A percentile compares a stretch with the other conserved stretches of the same genome.
phyloP scores from a whole-genome alignment of 352 stramenopile species.

The Pseudoperonospora humuli region DNA sequence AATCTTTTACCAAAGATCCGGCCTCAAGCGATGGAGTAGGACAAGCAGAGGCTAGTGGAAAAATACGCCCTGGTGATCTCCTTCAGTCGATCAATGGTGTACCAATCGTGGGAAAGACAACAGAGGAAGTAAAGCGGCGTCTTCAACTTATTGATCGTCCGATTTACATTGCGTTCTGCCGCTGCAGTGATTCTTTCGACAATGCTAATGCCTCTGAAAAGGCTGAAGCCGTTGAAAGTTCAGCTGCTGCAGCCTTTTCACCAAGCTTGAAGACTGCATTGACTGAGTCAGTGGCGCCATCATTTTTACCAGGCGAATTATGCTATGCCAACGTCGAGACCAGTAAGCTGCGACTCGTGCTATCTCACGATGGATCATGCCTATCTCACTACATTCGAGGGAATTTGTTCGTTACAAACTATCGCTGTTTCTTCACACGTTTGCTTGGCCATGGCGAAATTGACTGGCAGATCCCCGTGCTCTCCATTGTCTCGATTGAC shows the following conservation, averaged over 20 bases:
- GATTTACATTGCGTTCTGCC: constrained; percentile 65
- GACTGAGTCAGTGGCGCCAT: constrained; percentile 13
- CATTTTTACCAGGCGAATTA: constrained; percentile 61
- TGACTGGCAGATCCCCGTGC: constrained; percentile 69
- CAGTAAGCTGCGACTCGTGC: constrained; percentile 50
- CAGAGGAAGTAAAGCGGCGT: constrained; percentile 72
- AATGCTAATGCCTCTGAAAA: background rate
- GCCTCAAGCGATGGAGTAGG: constrained; percentile 24
- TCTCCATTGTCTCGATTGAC: constrained; percentile 68
- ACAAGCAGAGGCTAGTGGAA: constrained; percentile 54
- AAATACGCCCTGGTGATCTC: constrained; percentile 54
- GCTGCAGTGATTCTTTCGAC: constrained; percentile 16
- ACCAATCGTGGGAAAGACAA: constrained; percentile 54
- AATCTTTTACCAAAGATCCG: constrained; percentile 55
- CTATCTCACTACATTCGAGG: constrained; percentile 62
- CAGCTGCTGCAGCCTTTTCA: background rate
- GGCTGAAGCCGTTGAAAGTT: constrained; percentile 7
- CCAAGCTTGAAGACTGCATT: constrained; percentile 3
- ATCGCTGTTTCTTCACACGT: constrained; percentile 70
- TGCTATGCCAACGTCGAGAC: constrained; percentile 77
- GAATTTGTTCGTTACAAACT: constrained; percentile 80
- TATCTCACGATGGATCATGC: constrained; percentile 60
- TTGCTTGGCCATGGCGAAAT: constrained; percentile 41
- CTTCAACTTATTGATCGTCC: constrained; percentile 62
- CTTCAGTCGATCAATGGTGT: constrained; percentile 81